Percentiles rank a stretch among this genome's conserved stretches.
Conservation (phyloP, 768 basidiomycete species). For the Panaeolus cyanescens region DNA sequence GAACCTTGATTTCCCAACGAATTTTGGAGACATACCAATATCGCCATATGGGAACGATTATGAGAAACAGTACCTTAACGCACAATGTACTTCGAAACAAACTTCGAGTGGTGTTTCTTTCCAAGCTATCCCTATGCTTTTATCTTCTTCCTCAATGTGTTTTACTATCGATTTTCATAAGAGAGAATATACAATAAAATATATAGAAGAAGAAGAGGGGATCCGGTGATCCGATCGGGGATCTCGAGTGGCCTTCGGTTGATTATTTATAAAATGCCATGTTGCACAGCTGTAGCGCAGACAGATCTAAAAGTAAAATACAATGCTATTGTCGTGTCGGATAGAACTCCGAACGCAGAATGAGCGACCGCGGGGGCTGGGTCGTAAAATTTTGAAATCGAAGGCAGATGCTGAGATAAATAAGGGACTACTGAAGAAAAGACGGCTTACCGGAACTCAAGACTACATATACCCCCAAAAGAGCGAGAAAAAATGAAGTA, state of each 20-base stretch:
- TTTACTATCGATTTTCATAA: too few relatives aligned
- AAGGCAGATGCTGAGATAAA: neutral
- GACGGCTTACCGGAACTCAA: neutral
- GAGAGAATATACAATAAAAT: neutral
- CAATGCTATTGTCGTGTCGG: neutral
- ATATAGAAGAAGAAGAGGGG: neutral
- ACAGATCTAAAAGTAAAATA: neutral
- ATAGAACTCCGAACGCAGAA: neutral
- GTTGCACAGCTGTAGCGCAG: neutral
- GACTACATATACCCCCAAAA: neutral
- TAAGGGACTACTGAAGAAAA: neutral
- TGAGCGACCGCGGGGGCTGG: neutral
- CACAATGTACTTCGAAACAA: neutral
- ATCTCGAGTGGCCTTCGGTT: neutral
- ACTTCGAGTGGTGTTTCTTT: neutral
- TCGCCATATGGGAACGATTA: neutral
- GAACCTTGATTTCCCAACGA: constrained; percentile 3
- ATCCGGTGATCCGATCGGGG: neutral
- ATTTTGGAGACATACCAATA: neutral
- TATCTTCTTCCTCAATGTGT: too few relatives aligned
- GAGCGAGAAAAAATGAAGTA: neutral
- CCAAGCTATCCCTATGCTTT: too few relatives aligned
- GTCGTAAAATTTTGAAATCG: neutral
- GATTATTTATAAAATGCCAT: constrained; percentile 1
- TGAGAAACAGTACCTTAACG: neutral